Evolutionary conservation across 2,329 filamentous ascomycete genomes (phyloP).

Genomic region (Parastagonospora nodorum): DNA sequence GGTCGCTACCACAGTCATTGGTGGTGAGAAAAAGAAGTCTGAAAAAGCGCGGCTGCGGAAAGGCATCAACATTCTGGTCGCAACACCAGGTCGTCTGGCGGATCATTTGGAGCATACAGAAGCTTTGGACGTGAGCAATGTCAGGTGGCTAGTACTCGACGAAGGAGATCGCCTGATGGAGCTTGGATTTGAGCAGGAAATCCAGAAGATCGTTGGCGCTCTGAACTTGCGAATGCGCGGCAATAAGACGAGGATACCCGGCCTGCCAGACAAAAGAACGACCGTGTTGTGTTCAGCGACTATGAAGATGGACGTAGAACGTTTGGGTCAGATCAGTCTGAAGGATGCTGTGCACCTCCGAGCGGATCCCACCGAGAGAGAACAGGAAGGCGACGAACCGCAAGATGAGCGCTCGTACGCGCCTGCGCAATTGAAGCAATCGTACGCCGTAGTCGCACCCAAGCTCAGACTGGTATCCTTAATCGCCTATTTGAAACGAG

Average conservation of each 20-base stretch:
- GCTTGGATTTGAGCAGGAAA: conserved; percentile 92
- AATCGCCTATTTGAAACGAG: conserved; percentile 79
- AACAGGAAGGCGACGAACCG: conserved; percentile 52
- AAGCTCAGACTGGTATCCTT: conserved; percentile 91
- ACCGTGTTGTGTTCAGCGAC: conserved; percentile 96
- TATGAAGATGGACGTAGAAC: conserved; percentile 96
- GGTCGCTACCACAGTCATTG: conserved; percentile 82
- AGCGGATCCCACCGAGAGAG: conserved; percentile 63
- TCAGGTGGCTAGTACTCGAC: conserved; percentile 92
- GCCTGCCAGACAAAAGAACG: conserved; percentile 75
- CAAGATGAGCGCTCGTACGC: conserved; percentile 70
- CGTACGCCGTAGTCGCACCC: conserved; percentile 82
- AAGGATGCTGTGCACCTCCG: conserved; percentile 90
- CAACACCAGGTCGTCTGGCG: conserved; percentile 86
- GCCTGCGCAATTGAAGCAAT: conserved; percentile 91
- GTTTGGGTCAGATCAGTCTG: conserved; percentile 90
- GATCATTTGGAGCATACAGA: conserved; percentile 95
- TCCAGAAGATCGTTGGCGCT: conserved; percentile 82
- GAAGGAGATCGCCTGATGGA: conserved; percentile 99
- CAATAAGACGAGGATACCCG: conserved; percentile 63
- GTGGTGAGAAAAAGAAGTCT: conserved; percentile 74
- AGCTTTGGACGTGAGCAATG: conserved; percentile 82
- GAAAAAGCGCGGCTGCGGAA: conserved; percentile 95
- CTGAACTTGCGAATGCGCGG: conserved; percentile 69
- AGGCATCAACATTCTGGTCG: conserved; percentile 93